phyloP scores from a whole-genome alignment of 495 filamentous ascomycete species.

The Hyaloscypha bicolor region DNA sequence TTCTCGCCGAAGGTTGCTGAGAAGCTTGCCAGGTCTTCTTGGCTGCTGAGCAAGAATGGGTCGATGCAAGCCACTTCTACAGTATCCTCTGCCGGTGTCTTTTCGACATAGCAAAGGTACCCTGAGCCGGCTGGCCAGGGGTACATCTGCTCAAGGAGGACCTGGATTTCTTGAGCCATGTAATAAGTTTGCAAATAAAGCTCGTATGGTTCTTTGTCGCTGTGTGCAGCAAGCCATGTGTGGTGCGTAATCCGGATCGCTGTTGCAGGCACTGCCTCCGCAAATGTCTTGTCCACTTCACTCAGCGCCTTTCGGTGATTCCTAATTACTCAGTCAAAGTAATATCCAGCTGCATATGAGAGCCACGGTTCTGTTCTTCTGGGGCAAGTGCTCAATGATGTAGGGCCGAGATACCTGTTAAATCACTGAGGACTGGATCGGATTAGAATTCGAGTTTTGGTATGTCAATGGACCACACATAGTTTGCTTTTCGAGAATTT shows the following conservation, averaged over 20 bases:
- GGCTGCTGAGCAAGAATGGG: conserved; percentile 2
- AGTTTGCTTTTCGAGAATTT: background rate
- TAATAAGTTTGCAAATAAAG: conserved; percentile 15
- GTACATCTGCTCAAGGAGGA: conserved; percentile 10
- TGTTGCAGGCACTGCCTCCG: conserved; percentile 19
- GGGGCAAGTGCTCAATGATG: conserved; percentile 23
- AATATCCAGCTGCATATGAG: conserved; percentile 13
- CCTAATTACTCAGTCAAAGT: conserved; percentile 21
- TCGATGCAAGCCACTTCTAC: background rate
- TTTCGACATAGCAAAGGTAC: conserved; percentile 21
- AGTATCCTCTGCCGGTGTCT: background rate
- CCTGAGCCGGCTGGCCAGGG: conserved; percentile 10
- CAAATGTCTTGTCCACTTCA: background rate
- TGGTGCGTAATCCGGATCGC: conserved; percentile 24
- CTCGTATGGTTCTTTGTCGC: conserved; percentile 3
- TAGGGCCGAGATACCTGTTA: conserved; percentile 19
- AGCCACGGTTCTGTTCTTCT: background rate
- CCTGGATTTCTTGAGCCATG: conserved; percentile 14
- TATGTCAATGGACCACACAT: conserved; percentile 22
- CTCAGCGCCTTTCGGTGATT: conserved; percentile 11
- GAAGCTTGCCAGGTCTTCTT: conserved; percentile 9
- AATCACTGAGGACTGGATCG: conserved; percentile 18
- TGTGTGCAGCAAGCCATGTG: conserved; percentile 18
- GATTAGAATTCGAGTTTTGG: conserved; percentile 17
- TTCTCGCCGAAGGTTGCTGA: conserved; percentile 1